Evolutionary conservation across 2,329 filamentous ascomycete genomes (phyloP).

Genomic region (Scedosporium boydii): DNA sequence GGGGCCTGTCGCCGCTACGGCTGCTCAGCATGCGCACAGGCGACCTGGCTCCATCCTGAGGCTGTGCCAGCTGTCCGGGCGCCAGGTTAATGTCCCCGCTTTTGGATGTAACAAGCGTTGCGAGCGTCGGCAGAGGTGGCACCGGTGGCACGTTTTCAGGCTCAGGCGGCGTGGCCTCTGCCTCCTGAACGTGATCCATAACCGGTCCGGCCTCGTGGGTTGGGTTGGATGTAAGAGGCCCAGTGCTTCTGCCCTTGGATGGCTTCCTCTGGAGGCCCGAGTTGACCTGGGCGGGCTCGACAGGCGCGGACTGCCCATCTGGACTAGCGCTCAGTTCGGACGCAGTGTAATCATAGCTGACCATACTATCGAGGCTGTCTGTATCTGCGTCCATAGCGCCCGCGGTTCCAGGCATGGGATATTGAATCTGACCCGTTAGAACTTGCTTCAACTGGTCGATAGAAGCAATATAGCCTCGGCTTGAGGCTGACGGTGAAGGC

Average conservation of each 20-base stretch:
- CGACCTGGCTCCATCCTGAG: neutral
- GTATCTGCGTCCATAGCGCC: conserved; percentile 24
- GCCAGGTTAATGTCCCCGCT: conserved; percentile 8
- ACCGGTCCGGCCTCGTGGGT: conserved; percentile 16
- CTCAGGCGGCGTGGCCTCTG: conserved; percentile 17
- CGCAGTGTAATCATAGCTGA: conserved; percentile 59
- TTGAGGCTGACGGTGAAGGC: conserved; percentile 30
- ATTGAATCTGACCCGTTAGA: conserved; percentile 39
- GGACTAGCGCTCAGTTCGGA: conserved; percentile 56
- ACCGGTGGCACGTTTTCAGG: conserved; percentile 42
- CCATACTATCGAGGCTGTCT: conserved; percentile 56
- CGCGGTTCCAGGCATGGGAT: conserved; percentile 27
- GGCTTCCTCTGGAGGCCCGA: conserved; percentile 3
- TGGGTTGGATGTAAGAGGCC: conserved; percentile 33
- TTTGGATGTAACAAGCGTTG: conserved; percentile 11
- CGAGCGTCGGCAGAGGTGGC: conserved; percentile 39
- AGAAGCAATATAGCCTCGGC: conserved; percentile 43
- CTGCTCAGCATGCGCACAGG: conserved; percentile 6
- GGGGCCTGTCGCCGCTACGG: neutral
- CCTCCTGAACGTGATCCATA: conserved; percentile 14
- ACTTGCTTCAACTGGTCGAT: conserved; percentile 57
- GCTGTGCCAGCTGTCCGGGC: neutral
- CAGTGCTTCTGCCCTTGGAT: conserved; percentile 4
- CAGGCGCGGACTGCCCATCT: conserved; percentile 20
- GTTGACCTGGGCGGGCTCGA: conserved; percentile 16